These are phyloP conservation scores for Lentinula novae-zelandiae DNA, from an alignment of 1,284 basidiomycete genomes.

Conservation along the genomic window DNA sequence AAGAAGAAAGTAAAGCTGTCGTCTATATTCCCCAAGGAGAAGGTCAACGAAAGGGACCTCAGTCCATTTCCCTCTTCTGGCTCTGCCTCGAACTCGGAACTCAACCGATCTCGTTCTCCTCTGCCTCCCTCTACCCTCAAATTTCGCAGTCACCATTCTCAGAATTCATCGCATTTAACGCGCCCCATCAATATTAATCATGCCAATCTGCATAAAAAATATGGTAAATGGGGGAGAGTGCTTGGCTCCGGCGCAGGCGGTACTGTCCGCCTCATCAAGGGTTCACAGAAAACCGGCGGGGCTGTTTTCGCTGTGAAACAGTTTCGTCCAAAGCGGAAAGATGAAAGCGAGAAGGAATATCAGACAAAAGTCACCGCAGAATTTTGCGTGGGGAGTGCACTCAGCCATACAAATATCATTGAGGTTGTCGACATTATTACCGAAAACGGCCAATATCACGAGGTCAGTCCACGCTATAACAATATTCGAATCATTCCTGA, in stretches of 20 bases:
- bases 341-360: slow-evolving; percentile 94
- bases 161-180: slow-evolving; percentile 27
- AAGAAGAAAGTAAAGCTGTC: slow-evolving; percentile 23
- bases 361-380: slow-evolving; percentile 99
- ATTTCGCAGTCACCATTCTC: slow-evolving; percentile 9
- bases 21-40: slow-evolving; percentile 32
- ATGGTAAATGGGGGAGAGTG: slow-evolving; percentile 97
- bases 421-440: slow-evolving; percentile 98
- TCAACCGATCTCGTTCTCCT: slow-evolving; percentile 3
- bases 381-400: slow-evolving; percentile 94
- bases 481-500: background rate
- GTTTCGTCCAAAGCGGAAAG: slow-evolving; percentile 85
- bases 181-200: slow-evolving; percentile 78
- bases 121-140: slow-evolving; percentile 2
- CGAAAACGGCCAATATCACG: slow-evolving; percentile 97
- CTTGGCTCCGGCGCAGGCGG: slow-evolving; percentile 97
- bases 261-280: slow-evolving; percentile 95
- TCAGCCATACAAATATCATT: slow-evolving; percentile 97
- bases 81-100: slow-evolving; percentile 15
- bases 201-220: slow-evolving; percentile 94
- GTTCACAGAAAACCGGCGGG: slow-evolving; percentile 73
- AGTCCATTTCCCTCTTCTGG: slow-evolving; percentile 28
- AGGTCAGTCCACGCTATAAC: slow-evolving; percentile 50
- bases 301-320: slow-evolving; percentile 96
- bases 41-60: slow-evolving; percentile 32